Conservation (phyloP, 805 yeast genomes). For the Kazachstania viticola region DNA sequence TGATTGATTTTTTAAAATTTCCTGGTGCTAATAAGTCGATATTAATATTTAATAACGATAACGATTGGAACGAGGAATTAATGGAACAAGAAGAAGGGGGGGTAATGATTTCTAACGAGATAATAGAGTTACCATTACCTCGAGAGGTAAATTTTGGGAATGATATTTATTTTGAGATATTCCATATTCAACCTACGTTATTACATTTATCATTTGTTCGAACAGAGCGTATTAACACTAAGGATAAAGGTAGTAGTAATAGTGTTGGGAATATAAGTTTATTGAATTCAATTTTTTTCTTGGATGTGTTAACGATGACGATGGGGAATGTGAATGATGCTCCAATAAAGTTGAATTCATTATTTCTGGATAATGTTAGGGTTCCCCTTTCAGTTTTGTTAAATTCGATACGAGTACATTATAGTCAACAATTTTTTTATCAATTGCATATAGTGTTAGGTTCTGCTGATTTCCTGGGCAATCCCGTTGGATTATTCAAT, state of each 20-base stretch:
- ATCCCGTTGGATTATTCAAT: conserved; percentile 93
- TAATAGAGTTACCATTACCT: conserved; percentile 62
- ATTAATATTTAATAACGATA: not conserved
- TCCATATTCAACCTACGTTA: conserved; percentile 86
- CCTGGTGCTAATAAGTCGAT: conserved; percentile 74
- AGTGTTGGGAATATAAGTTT: conserved; percentile 1
- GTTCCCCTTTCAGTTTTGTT: conserved; percentile 69
- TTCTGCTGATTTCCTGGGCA: conserved; percentile 91
- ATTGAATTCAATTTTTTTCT: conserved; percentile 46
- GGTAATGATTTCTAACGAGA: conserved; percentile 20
- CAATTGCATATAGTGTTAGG: conserved; percentile 90
- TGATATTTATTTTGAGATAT: conserved; percentile 84
- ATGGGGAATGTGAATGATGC: conserved; percentile 96
- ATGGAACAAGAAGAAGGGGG: not conserved
- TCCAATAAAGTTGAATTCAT: conserved; percentile 78
- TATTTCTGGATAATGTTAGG: conserved; percentile 78
- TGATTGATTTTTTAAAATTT: conserved; percentile 66
- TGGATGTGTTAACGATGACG: conserved; percentile 89
- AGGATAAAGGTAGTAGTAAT: conserved; percentile 35
- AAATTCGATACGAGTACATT: conserved; percentile 69
- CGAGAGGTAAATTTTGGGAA: conserved; percentile 39
- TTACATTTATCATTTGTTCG: conserved; percentile 84
- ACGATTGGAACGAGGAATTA: too few relatives aligned
- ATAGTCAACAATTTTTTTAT: conserved; percentile 82
- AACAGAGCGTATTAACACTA: conserved; percentile 64